These are phyloP conservation scores for Straminergon stramineum DNA, from an alignment of 225 moss, liverwort and hornwort species.

Conservation along the genomic window DNA sequence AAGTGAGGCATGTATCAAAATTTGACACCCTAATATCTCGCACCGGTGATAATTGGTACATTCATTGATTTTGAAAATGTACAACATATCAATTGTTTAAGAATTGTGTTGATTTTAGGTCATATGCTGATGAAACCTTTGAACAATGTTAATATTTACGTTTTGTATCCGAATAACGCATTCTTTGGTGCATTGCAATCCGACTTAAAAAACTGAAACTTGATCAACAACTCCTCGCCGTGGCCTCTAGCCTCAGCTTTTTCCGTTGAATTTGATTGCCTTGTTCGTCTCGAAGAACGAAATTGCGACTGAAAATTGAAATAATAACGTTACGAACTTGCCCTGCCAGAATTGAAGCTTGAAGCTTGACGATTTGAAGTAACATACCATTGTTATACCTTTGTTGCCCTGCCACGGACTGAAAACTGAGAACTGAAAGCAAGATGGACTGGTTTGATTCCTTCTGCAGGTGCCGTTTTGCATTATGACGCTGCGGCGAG, in stretches of 20 bases:
- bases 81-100: not conserved
- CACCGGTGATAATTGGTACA: not conserved
- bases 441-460: not conserved
- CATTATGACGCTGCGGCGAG: constrained; percentile 45
- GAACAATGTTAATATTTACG: not conserved
- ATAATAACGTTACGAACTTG: not conserved
- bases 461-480: constrained; percentile 57
- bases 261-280: not conserved
- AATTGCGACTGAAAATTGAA: not conserved
- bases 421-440: not conserved
- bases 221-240: not conserved
- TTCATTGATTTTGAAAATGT: not conserved
- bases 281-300: not conserved
- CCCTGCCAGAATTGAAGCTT: not conserved
- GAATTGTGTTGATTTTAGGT: not conserved
- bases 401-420: no score
- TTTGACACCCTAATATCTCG: not conserved
- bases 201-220: not conserved
- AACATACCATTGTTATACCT: no score
- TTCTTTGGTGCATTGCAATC: not conserved
- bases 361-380: not conserved
- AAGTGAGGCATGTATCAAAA: not conserved
- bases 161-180: not conserved
- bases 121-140: not conserved
- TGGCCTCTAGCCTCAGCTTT: not conserved